Conservation (phyloP, 768 basidiomycete genomes). For the Pulveroboletus ravenelii region DNA sequence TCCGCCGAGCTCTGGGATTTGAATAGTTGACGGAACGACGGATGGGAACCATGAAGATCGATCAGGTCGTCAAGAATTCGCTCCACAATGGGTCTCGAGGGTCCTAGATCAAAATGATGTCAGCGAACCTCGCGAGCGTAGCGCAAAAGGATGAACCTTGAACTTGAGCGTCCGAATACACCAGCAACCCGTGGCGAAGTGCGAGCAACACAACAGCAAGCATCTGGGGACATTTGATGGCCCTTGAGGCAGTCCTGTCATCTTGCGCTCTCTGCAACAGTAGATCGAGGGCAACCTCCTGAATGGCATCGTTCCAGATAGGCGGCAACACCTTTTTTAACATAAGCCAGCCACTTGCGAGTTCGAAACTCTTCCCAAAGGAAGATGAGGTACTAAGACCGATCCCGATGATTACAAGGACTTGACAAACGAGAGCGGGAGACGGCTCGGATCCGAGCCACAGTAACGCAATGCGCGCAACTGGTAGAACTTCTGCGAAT, state of each 20-base stretch:
- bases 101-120: slow-evolving; percentile 14
- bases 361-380: slow-evolving; percentile 79
- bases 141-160: slow-evolving; percentile 9
- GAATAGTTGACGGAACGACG: slow-evolving; percentile 69
- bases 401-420: slow-evolving; percentile 56
- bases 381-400: slow-evolving; percentile 51
- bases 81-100: slow-evolving; percentile 16
- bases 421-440: slow-evolving; percentile 48
- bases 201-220: slow-evolving; percentile 68
- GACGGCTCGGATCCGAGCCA: slow-evolving; percentile 77
- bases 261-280: slow-evolving; percentile 47
- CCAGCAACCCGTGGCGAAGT: slow-evolving; percentile 51
- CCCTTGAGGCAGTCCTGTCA: slow-evolving; percentile 11
- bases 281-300: slow-evolving; percentile 64
- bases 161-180: slow-evolving; percentile 23
- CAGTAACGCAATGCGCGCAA: slow-evolving; percentile 74
- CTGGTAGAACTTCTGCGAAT: slow-evolving; percentile 68
- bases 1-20: slow-evolving; percentile 66
- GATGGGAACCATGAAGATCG: slow-evolving; percentile 57
- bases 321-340: slow-evolving; percentile 63
- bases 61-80: slow-evolving; percentile 62
- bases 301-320: slow-evolving; percentile 65
- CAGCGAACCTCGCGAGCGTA: background rate
- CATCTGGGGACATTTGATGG: slow-evolving; percentile 60
- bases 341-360: slow-evolving; percentile 78